Conservation (phyloP, 805 yeast genomes). For the Metschnikowia lunata region DNA sequence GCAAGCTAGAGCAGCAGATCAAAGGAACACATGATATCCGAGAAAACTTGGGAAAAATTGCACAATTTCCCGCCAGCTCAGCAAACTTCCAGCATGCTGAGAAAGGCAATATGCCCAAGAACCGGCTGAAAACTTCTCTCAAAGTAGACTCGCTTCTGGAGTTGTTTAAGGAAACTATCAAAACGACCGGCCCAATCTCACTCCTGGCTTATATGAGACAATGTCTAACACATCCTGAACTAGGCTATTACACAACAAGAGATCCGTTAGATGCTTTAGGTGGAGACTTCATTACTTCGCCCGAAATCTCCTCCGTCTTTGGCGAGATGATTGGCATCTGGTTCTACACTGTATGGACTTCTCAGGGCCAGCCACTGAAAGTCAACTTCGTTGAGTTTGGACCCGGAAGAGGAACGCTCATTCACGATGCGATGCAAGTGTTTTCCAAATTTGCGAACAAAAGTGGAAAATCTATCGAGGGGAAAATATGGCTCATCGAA, state of each 20-base stretch:
- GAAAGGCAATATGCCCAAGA: background rate
- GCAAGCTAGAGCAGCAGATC: conserved; percentile 30
- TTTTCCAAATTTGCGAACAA: conserved; percentile 38
- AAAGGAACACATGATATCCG: conserved; percentile 35
- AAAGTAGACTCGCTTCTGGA: conserved; percentile 14
- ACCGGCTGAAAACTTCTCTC: background rate
- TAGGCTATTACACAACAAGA: conserved; percentile 74
- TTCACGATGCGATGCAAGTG: conserved; percentile 55
- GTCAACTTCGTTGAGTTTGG: conserved; percentile 71
- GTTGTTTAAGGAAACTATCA: conserved; percentile 46
- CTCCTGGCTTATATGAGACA: conserved; percentile 74
- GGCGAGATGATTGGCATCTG: conserved; percentile 83
- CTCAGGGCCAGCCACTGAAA: conserved; percentile 48
- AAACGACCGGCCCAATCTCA: conserved; percentile 73
- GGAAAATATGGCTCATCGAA: conserved; percentile 58
- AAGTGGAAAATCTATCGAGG: conserved; percentile 21
- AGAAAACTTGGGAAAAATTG: conserved; percentile 33
- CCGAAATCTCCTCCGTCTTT: conserved; percentile 82
- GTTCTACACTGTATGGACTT: conserved; percentile 54
- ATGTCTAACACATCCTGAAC: conserved; percentile 71
- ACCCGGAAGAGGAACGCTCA: conserved; percentile 79
- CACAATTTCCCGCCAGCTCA: conserved; percentile 30
- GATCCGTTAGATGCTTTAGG: conserved; percentile 58
- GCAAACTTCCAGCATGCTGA: conserved; percentile 8
- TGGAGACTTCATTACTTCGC: conserved; percentile 83